Evolutionary conservation across 2,329 filamentous ascomycete species (phyloP).

Genomic region (Paecilomyces niveus): DNA sequence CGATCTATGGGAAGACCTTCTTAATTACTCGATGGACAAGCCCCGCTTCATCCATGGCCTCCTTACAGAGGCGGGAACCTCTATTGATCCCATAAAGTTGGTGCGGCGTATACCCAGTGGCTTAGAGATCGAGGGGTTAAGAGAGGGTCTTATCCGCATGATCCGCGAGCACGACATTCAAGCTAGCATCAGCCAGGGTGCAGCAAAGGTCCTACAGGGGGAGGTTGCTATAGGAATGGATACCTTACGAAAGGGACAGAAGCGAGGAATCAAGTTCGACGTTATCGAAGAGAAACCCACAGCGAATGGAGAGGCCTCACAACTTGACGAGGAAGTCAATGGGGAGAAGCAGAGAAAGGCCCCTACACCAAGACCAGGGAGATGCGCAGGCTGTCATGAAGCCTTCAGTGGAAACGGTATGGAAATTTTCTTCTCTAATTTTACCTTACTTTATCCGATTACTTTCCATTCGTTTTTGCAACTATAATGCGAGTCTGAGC

Average conservation of each 20-base stretch:
- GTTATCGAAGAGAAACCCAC: slow-evolving; percentile 38
- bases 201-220: slow-evolving; percentile 75
- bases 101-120: slow-evolving; percentile 88
- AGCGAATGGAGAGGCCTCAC: slow-evolving; percentile 5
- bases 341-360: slow-evolving; percentile 3
- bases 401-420: slow-evolving; percentile 33
- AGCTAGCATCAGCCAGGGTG: slow-evolving; percentile 82
- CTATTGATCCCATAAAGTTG: slow-evolving; percentile 85
- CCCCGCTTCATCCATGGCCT: slow-evolving; percentile 88
- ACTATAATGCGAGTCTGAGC: not conserved
- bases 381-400: slow-evolving; percentile 32
- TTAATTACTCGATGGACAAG: slow-evolving; percentile 97
- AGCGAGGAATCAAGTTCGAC: slow-evolving; percentile 83
- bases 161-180: slow-evolving; percentile 96
- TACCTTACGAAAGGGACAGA: slow-evolving; percentile 69
- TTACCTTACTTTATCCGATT: not conserved
- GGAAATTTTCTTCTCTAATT: slow-evolving; percentile 1
- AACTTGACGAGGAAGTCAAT: slow-evolving; percentile 7
- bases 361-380: slow-evolving; percentile 15
- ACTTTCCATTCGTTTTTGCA: not conserved
- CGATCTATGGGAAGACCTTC: slow-evolving; percentile 89
- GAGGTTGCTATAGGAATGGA: slow-evolving; percentile 84
- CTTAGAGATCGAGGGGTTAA: slow-evolving; percentile 81
- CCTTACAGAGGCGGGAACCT: slow-evolving; percentile 87
- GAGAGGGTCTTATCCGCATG: slow-evolving; percentile 82